Evolutionary conservation across 2,329 filamentous ascomycete genomes (phyloP).

Genomic region (Botryotinia globosa): DNA sequence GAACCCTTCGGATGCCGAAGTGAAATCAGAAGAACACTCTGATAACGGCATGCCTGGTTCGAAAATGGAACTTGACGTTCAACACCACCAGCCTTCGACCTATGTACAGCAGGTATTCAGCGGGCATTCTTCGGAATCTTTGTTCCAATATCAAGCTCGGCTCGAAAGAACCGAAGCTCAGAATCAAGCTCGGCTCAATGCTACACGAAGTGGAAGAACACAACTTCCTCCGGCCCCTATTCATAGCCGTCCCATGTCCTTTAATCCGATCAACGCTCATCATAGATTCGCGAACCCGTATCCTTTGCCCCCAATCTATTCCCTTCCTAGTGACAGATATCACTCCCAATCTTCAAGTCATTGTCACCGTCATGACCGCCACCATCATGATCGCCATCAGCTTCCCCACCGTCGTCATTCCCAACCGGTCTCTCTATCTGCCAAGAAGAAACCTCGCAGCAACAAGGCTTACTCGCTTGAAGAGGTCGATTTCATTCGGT

Average conservation of each 20-base stretch:
- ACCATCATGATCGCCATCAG: background rate
- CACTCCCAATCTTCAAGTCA: background rate
- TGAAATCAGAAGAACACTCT: background rate
- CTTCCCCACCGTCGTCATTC: background rate
- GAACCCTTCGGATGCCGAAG: background rate
- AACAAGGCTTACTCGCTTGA: slow-evolving; percentile 25
- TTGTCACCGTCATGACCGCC: background rate
- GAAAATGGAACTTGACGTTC: background rate
- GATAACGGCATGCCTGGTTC: background rate
- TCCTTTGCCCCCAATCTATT: background rate
- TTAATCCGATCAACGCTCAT: background rate
- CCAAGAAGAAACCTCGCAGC: slow-evolving; percentile 15
- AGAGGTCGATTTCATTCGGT: slow-evolving; percentile 25
- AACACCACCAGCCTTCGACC: slow-evolving; percentile 1
- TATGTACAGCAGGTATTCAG: background rate
- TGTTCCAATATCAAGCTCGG: background rate
- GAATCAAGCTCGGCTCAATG: background rate
- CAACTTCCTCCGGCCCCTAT: slow-evolving; percentile 7
- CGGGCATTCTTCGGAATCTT: background rate
- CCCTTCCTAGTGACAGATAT: background rate
- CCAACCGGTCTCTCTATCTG: background rate
- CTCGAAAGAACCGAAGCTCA: background rate
- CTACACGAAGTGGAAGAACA: slow-evolving; percentile 5
- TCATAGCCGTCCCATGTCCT: background rate
- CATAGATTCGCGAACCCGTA: background rate